Evolutionary conservation across 106 monocot genomes (phyloP).

Genomic region (Posidonia australis): DNA sequence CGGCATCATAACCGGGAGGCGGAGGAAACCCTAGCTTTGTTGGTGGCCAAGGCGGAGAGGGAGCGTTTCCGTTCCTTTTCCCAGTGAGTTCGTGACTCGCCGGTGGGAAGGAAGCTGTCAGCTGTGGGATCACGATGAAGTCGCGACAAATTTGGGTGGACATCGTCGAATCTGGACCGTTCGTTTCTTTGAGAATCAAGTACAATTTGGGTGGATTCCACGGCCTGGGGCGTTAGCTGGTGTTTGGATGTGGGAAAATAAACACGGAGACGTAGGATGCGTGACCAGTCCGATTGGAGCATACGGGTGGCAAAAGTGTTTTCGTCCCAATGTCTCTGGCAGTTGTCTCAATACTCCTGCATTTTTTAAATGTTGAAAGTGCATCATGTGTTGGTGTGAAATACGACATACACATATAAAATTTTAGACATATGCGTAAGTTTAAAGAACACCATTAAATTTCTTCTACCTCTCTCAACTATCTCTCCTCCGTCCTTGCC

Average conservation of each 20-base stretch:
- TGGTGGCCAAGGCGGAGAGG: background rate
- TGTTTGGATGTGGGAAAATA: background rate
- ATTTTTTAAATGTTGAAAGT: too few species aligned
- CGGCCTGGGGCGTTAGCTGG: background rate
- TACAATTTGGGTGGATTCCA: background rate
- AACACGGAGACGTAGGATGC: too few species aligned
- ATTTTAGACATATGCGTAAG: too few species aligned
- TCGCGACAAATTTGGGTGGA: background rate
- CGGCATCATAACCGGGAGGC: background rate
- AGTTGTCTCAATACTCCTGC: too few species aligned
- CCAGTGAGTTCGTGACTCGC: background rate
- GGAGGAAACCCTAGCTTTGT: slow-evolving; percentile 8
- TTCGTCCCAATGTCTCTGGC: too few species aligned
- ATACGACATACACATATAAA: too few species aligned
- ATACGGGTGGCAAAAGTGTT: too few species aligned
- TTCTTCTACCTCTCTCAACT: too few species aligned
- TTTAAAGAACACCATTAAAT: too few species aligned
- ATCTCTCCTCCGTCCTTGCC: too few species aligned
- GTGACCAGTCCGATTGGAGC: too few species aligned
- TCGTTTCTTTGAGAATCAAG: background rate
- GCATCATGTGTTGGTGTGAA: too few species aligned
- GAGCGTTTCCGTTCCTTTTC: background rate
- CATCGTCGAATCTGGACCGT: background rate
- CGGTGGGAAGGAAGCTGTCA: background rate
- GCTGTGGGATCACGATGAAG: background rate